These are phyloP conservation scores for Pterocarpus macrocarpus DNA, from an alignment of 306 rosid species.

Conservation along the genomic window DNA sequence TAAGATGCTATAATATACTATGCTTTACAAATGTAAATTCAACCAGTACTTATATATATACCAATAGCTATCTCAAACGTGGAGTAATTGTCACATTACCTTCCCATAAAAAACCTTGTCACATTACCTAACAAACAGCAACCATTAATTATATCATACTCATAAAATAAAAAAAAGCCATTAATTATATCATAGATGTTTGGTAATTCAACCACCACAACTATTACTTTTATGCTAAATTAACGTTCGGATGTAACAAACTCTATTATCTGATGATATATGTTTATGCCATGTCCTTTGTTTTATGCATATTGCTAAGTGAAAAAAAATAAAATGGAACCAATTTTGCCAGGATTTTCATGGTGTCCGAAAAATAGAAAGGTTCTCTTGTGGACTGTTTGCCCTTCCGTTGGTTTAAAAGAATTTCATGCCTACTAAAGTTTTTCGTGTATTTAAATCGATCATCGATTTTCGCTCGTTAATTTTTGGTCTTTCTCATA, in stretches of 20 bases:
- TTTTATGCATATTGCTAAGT: not conserved
- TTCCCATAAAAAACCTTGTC: too few species aligned
- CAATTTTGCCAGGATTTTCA: not conserved
- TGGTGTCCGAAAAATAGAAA: too few species aligned
- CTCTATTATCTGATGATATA: not conserved
- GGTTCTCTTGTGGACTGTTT: too few species aligned
- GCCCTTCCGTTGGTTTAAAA: too few species aligned
- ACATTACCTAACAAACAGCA: slow-evolving; percentile 35
- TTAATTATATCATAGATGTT: slow-evolving; percentile 35
- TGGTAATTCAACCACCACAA: slow-evolving; percentile 38
- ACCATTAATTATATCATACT: not conserved
- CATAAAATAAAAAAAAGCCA: too few species aligned
- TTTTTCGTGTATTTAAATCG: too few species aligned
- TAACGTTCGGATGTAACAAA: slow-evolving; percentile 26
- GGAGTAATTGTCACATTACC: slow-evolving; percentile 41
- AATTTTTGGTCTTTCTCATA: too few species aligned
- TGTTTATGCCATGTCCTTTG: too few species aligned
- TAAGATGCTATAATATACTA: not conserved
- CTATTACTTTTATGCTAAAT: slow-evolving; percentile 3
- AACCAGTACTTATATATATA: not conserved
- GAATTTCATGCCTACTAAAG: too few species aligned
- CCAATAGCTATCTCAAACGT: slow-evolving; percentile 6
- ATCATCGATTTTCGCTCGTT: too few species aligned
- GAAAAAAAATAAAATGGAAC: not conserved
- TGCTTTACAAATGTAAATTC: slow-evolving; percentile 15